These are phyloP conservation scores for Aspergillus fructus DNA, from an alignment of 2,329 filamentous ascomycete genomes.

Conservation along the genomic window DNA sequence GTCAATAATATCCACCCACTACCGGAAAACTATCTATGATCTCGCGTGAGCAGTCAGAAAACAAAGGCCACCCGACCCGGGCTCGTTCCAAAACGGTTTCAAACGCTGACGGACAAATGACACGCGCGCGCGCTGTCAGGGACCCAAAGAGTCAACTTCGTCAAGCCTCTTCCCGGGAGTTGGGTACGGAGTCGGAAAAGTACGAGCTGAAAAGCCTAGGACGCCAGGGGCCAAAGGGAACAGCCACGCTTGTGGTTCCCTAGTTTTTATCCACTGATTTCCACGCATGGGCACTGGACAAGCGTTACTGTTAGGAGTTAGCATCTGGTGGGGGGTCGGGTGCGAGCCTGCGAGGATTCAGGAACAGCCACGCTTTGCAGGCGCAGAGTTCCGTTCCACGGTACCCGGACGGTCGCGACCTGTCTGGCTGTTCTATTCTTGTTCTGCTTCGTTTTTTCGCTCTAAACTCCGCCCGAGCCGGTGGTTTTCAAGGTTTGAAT, in stretches of 20 bases:
- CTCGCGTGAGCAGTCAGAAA: slow-evolving; percentile 2
- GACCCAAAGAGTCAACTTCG: neutral
- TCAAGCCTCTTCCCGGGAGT: neutral
- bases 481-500: slow-evolving; percentile 12
- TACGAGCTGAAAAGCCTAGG: neutral
- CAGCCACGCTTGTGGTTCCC: slow-evolving; percentile 1
- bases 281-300: neutral
- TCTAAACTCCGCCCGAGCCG: slow-evolving; percentile 14
- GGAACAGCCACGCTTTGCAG: neutral
- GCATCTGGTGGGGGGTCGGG: neutral
- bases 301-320: neutral
- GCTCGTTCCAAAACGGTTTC: slow-evolving; percentile 11
- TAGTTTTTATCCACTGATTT: neutral
- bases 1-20: slow-evolving; percentile 10
- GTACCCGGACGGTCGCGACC: slow-evolving; percentile 4
- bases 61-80: neutral
- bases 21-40: neutral
- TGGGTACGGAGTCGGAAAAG: neutral
- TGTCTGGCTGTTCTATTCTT: slow-evolving; percentile 12
- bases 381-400: neutral
- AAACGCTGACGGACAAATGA: slow-evolving; percentile 9
- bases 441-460: slow-evolving; percentile 3
- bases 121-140: neutral
- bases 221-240: slow-evolving; percentile 5
- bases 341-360: neutral